Percentiles rank a stretch among this genome's conserved stretches.
phyloP scores from a whole-genome alignment of 1,284 basidiomycete species.

The Ustanciosporium gigantosporum region DNA sequence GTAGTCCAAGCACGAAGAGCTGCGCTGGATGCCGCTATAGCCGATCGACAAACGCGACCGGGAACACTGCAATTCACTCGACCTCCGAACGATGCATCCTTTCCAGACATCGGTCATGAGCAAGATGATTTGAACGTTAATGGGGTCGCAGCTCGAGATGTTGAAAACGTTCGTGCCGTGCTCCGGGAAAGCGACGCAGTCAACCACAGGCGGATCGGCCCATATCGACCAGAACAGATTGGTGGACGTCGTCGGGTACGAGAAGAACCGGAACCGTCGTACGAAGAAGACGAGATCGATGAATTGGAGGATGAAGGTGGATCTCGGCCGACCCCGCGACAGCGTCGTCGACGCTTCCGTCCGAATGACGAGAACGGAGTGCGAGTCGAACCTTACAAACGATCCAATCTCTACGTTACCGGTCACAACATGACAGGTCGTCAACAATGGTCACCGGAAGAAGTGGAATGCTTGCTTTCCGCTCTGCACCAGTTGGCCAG shows the following conservation, averaged over 20 bases:
- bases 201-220: constrained; percentile 20
- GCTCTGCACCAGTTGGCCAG: constrained; percentile 26
- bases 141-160: constrained; percentile 21
- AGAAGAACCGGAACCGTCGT: constrained; percentile 10
- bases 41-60: constrained; percentile 13
- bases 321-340: neutral
- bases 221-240: constrained; percentile 14
- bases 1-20: constrained; percentile 16
- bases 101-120: constrained; percentile 5
- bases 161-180: constrained; percentile 7
- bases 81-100: constrained; percentile 14
- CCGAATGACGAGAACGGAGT: too few species aligned
- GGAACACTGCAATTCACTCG: constrained; percentile 23
- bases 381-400: constrained; percentile 30
- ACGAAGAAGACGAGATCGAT: constrained; percentile 14
- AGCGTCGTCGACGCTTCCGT: constrained; percentile 2
- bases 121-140: constrained; percentile 9
- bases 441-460: constrained; percentile 23
- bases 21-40: constrained; percentile 22
- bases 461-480: constrained; percentile 16
- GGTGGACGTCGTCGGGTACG: neutral
- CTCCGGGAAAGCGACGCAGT: constrained; percentile 4
- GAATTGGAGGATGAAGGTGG: constrained; percentile 13
- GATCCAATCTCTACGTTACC: constrained; percentile 36
- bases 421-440: constrained; percentile 44